A percentile compares a stretch with the other conserved stretches of the same genome.
phyloP scores from a whole-genome alignment of 805 yeast species.

The Metschnikowia koreensis region DNA sequence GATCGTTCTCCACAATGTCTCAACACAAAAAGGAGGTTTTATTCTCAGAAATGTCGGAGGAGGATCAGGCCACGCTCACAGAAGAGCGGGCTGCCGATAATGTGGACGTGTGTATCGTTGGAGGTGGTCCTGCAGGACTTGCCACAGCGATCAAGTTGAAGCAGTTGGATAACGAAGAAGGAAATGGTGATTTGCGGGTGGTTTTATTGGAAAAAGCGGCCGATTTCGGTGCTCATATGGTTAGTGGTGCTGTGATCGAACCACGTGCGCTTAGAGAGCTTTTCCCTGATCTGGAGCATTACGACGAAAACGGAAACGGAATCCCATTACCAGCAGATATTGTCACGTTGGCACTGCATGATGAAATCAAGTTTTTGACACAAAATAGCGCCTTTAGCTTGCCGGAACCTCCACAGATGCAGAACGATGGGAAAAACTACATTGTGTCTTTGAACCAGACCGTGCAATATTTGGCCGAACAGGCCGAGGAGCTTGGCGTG shows the following conservation, averaged over 20 bases:
- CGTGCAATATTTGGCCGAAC: slow-evolving; percentile 76
- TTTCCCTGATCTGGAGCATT: slow-evolving; percentile 63
- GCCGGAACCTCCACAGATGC: slow-evolving; percentile 93
- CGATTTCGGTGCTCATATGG: slow-evolving; percentile 88
- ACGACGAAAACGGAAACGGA: slow-evolving; percentile 50
- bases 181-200: slow-evolving; percentile 71
- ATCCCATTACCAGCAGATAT: slow-evolving; percentile 78
- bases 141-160: slow-evolving; percentile 90
- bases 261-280: slow-evolving; percentile 85
- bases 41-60: slow-evolving; percentile 26
- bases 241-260: slow-evolving; percentile 92
- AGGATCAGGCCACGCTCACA: slow-evolving; percentile 45
- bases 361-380: slow-evolving; percentile 71
- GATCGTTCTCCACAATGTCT: slow-evolving; percentile 1
- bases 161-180: slow-evolving; percentile 71
- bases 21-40: slow-evolving; percentile 7
- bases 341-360: slow-evolving; percentile 71
- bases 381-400: slow-evolving; percentile 59
- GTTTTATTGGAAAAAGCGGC: slow-evolving; percentile 90
- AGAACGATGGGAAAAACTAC: slow-evolving; percentile 75
- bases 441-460: slow-evolving; percentile 82
- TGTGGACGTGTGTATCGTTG: slow-evolving; percentile 93
- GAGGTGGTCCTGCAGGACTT: slow-evolving; percentile 97
- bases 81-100: slow-evolving; percentile 78
- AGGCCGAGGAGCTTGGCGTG: slow-evolving; percentile 91